Conservation (phyloP, 257 asterid genomes). For the Perilla frutescens region DNA sequence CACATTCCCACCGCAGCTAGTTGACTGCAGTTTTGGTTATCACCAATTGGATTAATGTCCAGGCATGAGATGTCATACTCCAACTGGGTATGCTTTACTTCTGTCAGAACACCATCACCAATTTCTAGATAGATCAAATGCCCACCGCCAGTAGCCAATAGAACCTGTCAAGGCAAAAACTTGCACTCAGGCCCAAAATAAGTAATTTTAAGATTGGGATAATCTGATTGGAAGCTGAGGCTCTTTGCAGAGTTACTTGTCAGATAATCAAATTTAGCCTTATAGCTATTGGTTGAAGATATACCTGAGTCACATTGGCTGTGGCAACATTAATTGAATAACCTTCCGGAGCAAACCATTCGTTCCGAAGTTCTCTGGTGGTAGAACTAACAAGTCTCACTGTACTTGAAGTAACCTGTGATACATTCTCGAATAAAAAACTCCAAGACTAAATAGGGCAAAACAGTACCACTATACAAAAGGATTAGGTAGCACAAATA, state of each 20-base stretch:
- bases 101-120: constrained; percentile 85
- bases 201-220: constrained; percentile 3
- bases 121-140: constrained; percentile 92
- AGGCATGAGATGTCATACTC: constrained; percentile 96
- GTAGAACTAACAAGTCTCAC: constrained; percentile 81
- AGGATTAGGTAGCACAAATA: constrained; percentile 9
- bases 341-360: constrained; percentile 84
- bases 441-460: constrained; percentile 4
- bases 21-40: constrained; percentile 71
- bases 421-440: constrained; percentile 32
- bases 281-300: constrained; percentile 21
- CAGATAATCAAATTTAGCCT: constrained; percentile 21
- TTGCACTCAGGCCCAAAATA: constrained; percentile 1
- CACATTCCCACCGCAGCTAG: constrained; percentile 99
- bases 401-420: constrained; percentile 80
- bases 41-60: constrained; percentile 95
- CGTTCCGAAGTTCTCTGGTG: constrained; percentile 71
- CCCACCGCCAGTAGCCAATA: constrained; percentile 98
- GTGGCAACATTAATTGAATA: constrained; percentile 92
- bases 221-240: constrained; percentile 12
- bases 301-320: constrained; percentile 90
- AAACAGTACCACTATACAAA: constrained; percentile 2
- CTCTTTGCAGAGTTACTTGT: neutral
- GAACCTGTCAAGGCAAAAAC: constrained; percentile 59
- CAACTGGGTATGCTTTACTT: constrained; percentile 73